Evolutionary conservation across 2,329 filamentous ascomycete genomes (phyloP).

Genomic region (Ophiocordyceps camponoti-floridani): DNA sequence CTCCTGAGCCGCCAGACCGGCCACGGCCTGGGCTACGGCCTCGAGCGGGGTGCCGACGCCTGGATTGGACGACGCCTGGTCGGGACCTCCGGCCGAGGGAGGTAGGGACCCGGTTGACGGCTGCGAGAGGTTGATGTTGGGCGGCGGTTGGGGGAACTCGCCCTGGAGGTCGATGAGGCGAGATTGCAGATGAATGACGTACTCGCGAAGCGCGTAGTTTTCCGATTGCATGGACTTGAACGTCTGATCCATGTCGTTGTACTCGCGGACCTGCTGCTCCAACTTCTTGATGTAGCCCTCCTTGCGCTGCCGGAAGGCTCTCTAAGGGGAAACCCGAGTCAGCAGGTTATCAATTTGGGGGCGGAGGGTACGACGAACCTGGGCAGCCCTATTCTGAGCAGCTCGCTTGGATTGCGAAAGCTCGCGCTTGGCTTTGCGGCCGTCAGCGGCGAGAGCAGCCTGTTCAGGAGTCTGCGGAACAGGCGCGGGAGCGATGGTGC

Average conservation of each 20-base stretch:
- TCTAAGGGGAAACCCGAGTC: slow-evolving; percentile 31
- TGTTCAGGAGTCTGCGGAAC: slow-evolving; percentile 8
- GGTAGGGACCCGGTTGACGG: slow-evolving; percentile 8
- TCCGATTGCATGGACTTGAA: slow-evolving; percentile 73
- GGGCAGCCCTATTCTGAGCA: slow-evolving; percentile 88
- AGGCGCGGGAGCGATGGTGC: slow-evolving; percentile 14
- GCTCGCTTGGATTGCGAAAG: slow-evolving; percentile 91
- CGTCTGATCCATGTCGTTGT: slow-evolving; percentile 53
- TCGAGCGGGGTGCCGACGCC: slow-evolving; percentile 23
- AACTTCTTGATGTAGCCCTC: slow-evolving; percentile 97
- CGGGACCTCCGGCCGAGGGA: slow-evolving; percentile 8
- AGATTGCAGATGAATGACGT: slow-evolving; percentile 79
- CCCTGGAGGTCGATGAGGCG: slow-evolving; percentile 68
- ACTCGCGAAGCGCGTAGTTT: slow-evolving; percentile 81
- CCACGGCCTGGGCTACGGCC: slow-evolving; percentile 31
- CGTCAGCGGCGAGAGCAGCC: slow-evolving; percentile 24
- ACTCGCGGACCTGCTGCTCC: slow-evolving; percentile 81
- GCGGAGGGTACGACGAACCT: slow-evolving; percentile 37
- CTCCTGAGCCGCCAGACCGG: slow-evolving; percentile 23
- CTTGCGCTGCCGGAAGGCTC: slow-evolving; percentile 92
- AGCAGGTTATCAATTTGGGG: too few species aligned
- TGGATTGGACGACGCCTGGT: slow-evolving; percentile 9
- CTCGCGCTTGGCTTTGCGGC: slow-evolving; percentile 72
- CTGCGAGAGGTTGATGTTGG: slow-evolving; percentile 50
- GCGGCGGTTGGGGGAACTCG: slow-evolving; percentile 69